Percentiles rank a stretch among this genome's conserved stretches.
Evolutionary conservation across 352 stramenopile species (phyloP).

Genomic region (Globisporangium perplexum): DNA sequence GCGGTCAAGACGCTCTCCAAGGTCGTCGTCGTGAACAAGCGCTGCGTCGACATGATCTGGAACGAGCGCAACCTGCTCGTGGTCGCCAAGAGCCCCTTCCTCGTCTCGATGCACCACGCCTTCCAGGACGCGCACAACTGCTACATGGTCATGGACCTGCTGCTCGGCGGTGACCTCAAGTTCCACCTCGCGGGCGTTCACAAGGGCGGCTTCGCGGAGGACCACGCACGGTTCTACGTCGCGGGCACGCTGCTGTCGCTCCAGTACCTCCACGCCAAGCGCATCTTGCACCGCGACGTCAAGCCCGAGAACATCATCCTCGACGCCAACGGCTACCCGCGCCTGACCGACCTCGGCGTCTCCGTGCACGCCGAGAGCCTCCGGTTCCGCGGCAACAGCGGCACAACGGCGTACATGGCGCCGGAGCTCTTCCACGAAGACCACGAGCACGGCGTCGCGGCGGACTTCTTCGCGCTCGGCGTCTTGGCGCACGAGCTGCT

Average conservation of each 20-base stretch:
- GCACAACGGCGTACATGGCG: slow-evolving; percentile 66
- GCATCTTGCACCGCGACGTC: slow-evolving; percentile 76
- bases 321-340: slow-evolving; percentile 66
- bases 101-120: slow-evolving; percentile 64
- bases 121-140: slow-evolving; percentile 64
- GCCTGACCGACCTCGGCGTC: slow-evolving; percentile 70
- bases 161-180: slow-evolving; percentile 67
- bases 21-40: slow-evolving; percentile 46
- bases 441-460: slow-evolving; percentile 44
- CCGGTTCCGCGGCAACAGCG: slow-evolving; percentile 46
- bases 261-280: slow-evolving; percentile 55
- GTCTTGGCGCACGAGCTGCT: slow-evolving; percentile 54
- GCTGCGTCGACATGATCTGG: slow-evolving; percentile 68
- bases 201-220: slow-evolving; percentile 52
- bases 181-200: slow-evolving; percentile 47
- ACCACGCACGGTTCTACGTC: slow-evolving; percentile 50
- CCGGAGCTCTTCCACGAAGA: slow-evolving; percentile 55
- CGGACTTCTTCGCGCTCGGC: slow-evolving; percentile 64
- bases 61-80: slow-evolving; percentile 69
- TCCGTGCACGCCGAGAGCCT: slow-evolving; percentile 44
- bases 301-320: slow-evolving; percentile 87
- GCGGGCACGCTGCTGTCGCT: slow-evolving; percentile 56
- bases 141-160: slow-evolving; percentile 76
- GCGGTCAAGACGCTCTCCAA: slow-evolving; percentile 73
- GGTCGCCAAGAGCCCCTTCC: slow-evolving; percentile 32